A percentile compares a stretch with the other conserved stretches of the same genome.
These are phyloP conservation scores for Beauveria brongniartii DNA, from an alignment of 2,329 filamentous ascomycete genomes.

Conservation along the genomic window DNA sequence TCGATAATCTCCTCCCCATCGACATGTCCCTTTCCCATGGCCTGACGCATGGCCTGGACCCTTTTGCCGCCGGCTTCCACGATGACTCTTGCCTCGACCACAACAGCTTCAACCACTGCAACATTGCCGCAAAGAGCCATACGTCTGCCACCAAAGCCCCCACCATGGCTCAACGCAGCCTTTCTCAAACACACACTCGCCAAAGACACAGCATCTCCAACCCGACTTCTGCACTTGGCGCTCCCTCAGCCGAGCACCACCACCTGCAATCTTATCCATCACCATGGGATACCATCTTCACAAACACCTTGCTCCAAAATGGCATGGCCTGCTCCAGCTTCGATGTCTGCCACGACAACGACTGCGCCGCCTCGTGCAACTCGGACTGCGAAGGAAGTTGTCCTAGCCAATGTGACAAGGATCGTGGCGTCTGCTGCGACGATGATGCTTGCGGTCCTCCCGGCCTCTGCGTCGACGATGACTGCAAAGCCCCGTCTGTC, in stretches of 20 bases:
- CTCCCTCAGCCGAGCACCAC: not conserved
- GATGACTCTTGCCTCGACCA: constrained; percentile 26
- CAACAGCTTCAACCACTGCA: constrained; percentile 13
- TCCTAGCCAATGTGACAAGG: constrained; percentile 26
- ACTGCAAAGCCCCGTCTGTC: constrained; percentile 27
- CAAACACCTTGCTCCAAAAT: constrained; percentile 2
- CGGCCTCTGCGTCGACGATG: constrained; percentile 32
- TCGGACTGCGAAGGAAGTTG: constrained; percentile 28
- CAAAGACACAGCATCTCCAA: constrained; percentile 13
- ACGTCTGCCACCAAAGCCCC: constrained; percentile 3
- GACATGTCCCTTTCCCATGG: constrained; percentile 19
- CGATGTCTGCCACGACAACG: constrained; percentile 15
- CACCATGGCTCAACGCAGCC: constrained; percentile 11
- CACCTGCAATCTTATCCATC: constrained; percentile 6
- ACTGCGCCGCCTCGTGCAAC: constrained; percentile 25
- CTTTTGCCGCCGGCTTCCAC: constrained; percentile 22
- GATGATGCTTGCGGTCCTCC: constrained; percentile 26
- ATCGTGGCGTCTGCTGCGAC: constrained; percentile 27
- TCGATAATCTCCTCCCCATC: constrained; percentile 20
- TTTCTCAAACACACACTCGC: constrained; percentile 9
- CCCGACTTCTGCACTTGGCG: not conserved
- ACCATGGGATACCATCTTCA: constrained; percentile 11
- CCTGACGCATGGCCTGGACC: constrained; percentile 20
- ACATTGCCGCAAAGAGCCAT: constrained; percentile 14
- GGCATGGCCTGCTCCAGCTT: constrained; percentile 2